Percentiles rank a stretch among this genome's conserved stretches.
Conservation (phyloP, 169 alveolate species). For the Eimeria acervulina region DNA sequence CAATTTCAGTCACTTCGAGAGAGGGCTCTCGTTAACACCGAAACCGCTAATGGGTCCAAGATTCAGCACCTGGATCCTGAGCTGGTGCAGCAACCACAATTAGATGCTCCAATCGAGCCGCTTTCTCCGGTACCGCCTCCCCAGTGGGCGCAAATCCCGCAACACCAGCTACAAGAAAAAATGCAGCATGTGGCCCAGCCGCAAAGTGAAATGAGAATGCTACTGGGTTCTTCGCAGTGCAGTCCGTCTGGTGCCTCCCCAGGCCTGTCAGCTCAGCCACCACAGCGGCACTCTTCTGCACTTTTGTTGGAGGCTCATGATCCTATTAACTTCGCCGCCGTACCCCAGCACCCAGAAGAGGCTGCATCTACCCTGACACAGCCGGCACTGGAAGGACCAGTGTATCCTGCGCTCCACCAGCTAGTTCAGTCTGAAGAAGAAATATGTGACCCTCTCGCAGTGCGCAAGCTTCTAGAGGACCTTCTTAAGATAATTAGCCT, state of each 20-base stretch:
- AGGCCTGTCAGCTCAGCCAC: neutral
- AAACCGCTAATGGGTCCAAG: neutral
- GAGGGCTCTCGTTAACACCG: neutral
- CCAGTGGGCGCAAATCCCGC: slow-evolving; percentile 72
- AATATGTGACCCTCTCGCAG: slow-evolving; percentile 34
- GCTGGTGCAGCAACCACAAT: slow-evolving; percentile 28
- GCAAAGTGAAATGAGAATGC: neutral
- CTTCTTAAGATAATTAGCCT: slow-evolving; percentile 41
- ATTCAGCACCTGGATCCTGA: slow-evolving; percentile 1
- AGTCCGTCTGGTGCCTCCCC: slow-evolving; percentile 43
- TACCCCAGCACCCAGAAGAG: neutral
- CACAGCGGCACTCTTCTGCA: neutral
- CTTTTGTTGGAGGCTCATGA: neutral
- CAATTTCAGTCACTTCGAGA: slow-evolving; percentile 31
- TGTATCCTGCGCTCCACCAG: neutral
- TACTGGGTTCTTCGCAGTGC: slow-evolving; percentile 14
- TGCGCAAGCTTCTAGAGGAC: slow-evolving; percentile 62
- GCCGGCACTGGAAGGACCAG: neutral
- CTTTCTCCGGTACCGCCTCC: slow-evolving; percentile 73
- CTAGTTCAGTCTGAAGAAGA: neutral
- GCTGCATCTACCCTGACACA: neutral
- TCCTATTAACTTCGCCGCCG: neutral
- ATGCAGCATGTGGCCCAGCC: neutral
- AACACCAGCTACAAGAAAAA: slow-evolving; percentile 42
- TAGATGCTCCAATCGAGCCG: slow-evolving; percentile 11